A percentile compares a stretch with the other conserved stretches of the same genome.
phyloP scores from a whole-genome alignment of 495 filamentous ascomycete species.

The Amphirosellinia nigrospora region DNA sequence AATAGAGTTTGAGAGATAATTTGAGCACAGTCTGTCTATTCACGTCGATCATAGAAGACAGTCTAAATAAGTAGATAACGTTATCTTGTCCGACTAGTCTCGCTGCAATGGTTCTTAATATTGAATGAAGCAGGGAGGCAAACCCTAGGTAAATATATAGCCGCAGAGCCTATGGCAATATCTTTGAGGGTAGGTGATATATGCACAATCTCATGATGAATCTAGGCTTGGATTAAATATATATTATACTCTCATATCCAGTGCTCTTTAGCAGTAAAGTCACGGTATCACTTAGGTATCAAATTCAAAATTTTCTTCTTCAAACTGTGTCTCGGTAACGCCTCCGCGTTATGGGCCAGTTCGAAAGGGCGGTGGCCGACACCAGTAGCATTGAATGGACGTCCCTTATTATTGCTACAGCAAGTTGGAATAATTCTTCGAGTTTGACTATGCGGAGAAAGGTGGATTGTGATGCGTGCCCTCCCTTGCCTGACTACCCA shows the following conservation, averaged over 20 bases:
- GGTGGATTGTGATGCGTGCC: not conserved
- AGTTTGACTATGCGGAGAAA: not conserved
- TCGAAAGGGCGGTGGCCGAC: not conserved
- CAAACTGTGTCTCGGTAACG: not conserved
- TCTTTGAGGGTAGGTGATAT: too few species aligned
- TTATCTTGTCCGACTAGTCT: not conserved
- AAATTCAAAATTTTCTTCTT: not conserved
- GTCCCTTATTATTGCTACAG: not conserved
- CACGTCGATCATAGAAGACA: not conserved
- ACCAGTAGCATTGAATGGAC: not conserved
- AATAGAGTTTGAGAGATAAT: not conserved
- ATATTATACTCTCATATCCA: not conserved
- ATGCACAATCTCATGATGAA: too few species aligned
- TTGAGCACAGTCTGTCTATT: not conserved
- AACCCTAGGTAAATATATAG: not conserved
- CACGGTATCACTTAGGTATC: not conserved
- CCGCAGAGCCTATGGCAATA: not conserved
- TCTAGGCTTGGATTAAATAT: not conserved
- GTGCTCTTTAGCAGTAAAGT: too few species aligned
- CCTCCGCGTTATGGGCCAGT: not conserved
- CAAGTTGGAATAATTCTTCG: not conserved
- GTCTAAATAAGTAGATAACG: not conserved
- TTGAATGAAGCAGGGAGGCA: not conserved
- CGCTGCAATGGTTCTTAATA: not conserved
- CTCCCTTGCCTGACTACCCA: constrained; percentile 2